Conservation (phyloP, 2,329 filamentous ascomycete genomes). For the Coleophoma crateriformis region DNA sequence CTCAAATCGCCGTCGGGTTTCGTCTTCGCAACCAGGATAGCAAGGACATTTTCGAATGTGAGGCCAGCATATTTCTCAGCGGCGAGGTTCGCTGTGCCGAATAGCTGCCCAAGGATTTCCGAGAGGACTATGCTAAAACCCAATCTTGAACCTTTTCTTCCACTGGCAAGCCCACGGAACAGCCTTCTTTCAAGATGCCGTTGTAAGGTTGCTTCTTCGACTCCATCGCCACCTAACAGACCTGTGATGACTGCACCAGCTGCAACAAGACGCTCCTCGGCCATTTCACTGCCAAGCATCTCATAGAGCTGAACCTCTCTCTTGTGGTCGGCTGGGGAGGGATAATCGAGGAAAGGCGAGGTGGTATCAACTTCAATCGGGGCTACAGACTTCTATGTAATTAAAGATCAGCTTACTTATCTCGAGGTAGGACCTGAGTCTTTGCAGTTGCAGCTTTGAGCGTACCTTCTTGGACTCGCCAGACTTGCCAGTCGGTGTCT, state of each 20-base stretch:
- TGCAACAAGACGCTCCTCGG: conserved; percentile 48
- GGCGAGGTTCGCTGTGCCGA: conserved; percentile 42
- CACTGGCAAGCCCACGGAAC: conserved; percentile 83
- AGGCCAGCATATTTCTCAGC: conserved; percentile 42
- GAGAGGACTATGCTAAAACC: conserved; percentile 88
- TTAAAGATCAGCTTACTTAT: no score
- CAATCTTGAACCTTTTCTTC: conserved; percentile 79
- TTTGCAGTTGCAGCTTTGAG: no score
- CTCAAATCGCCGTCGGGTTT: conserved; percentile 46
- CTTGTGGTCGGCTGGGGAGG: conserved; percentile 46
- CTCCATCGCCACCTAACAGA: conserved; percentile 43
- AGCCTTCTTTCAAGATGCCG: conserved; percentile 62
- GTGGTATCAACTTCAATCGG: conserved; percentile 16
- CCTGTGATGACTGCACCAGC: conserved; percentile 53
- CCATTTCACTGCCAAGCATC: conserved; percentile 53
- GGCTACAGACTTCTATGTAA: neutral
- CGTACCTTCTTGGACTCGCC: no score
- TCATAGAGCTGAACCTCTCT: conserved; percentile 57
- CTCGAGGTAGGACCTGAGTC: no score
- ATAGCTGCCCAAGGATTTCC: conserved; percentile 70
- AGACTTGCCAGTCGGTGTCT: neutral
- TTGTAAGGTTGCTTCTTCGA: conserved; percentile 46
- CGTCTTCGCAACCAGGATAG: conserved; percentile 49
- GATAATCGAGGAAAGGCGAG: conserved; percentile 44
- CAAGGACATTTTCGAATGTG: conserved; percentile 49